These are phyloP conservation scores for Halteria grandinella DNA, from an alignment of 73 alveolate species.

Conservation along the genomic window DNA sequence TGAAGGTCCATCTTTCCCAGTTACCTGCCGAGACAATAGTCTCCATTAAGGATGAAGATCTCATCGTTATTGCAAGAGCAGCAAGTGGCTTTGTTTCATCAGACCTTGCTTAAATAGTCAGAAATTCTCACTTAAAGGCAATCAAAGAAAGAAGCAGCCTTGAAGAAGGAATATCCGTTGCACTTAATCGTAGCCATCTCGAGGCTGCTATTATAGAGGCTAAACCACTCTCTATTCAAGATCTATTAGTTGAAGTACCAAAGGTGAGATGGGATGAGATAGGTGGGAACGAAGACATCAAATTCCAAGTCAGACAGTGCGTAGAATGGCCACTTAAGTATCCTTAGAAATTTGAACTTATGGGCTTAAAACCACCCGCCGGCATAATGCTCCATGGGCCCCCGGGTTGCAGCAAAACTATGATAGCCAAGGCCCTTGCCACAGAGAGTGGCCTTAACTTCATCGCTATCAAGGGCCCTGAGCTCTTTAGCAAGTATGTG, in stretches of 20 bases:
- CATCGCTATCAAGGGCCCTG: constrained; percentile 99
- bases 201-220: constrained; percentile 79
- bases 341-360: constrained; percentile 95
- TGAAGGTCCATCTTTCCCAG: constrained; percentile 50
- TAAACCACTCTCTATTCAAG: constrained; percentile 90
- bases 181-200: constrained; percentile 58
- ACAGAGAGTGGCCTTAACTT: constrained; percentile 98
- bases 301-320: constrained; percentile 89
- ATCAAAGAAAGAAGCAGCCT: constrained; percentile 39
- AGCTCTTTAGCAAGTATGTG: constrained; percentile 98
- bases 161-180: no score
- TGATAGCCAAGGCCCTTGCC: constrained; percentile 99
- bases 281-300: constrained; percentile 97
- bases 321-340: constrained; percentile 99
- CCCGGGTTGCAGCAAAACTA: constrained; percentile 99
- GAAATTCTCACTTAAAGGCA: constrained; percentile 54
- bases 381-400: constrained; percentile 99
- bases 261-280: constrained; percentile 97
- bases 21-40: constrained; percentile 8
- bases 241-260: constrained; percentile 94
- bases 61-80: constrained; percentile 54
- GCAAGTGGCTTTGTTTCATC: constrained; percentile 75
- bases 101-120: constrained; percentile 63
- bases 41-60: constrained; percentile 39
- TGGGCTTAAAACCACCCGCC: constrained; percentile 96